phyloP scores from a whole-genome alignment of 345 rosid genomes.

The Populus deltoides region DNA sequence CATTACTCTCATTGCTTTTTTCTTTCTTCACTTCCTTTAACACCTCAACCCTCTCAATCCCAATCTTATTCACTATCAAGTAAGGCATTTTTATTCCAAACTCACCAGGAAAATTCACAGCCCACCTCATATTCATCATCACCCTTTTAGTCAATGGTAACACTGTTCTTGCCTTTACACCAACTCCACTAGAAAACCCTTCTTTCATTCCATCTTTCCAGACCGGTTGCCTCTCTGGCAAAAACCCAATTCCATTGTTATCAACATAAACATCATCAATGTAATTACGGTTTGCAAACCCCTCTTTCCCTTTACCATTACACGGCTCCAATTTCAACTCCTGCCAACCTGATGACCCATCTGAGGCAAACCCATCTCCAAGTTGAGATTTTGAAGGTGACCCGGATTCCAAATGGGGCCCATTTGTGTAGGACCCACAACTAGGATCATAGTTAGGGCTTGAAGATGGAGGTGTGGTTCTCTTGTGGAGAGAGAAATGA shows the following conservation, averaged over 20 bases:
- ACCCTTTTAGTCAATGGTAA: slow-evolving; percentile 45
- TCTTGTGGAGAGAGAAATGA: slow-evolving; percentile 45
- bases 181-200: slow-evolving; percentile 30
- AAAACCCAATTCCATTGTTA: slow-evolving; percentile 20
- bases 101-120: slow-evolving; percentile 36
- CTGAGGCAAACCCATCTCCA: slow-evolving; percentile 27
- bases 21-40: slow-evolving; percentile 27
- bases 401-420: slow-evolving; percentile 13
- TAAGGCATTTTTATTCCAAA: slow-evolving; percentile 42
- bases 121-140: slow-evolving; percentile 49
- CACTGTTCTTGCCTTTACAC: slow-evolving; percentile 46
- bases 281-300: slow-evolving; percentile 10
- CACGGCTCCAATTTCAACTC: slow-evolving; percentile 55
- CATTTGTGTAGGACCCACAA: slow-evolving; percentile 19
- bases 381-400: slow-evolving; percentile 23
- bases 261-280: slow-evolving; percentile 11
- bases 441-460: slow-evolving; percentile 22
- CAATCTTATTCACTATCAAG: slow-evolving; percentile 55
- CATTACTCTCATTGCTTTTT: slow-evolving; percentile 14
- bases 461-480: slow-evolving; percentile 27
- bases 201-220: slow-evolving; percentile 26
- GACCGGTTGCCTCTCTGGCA: slow-evolving; percentile 23
- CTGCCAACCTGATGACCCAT: slow-evolving; percentile 44
- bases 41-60: slow-evolving; percentile 44
- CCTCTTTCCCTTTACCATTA: slow-evolving; percentile 22